A percentile compares a stretch with the other conserved stretches of the same genome.
phyloP scores from a whole-genome alignment of 208 protist species.

The Leishmania mexicana region DNA sequence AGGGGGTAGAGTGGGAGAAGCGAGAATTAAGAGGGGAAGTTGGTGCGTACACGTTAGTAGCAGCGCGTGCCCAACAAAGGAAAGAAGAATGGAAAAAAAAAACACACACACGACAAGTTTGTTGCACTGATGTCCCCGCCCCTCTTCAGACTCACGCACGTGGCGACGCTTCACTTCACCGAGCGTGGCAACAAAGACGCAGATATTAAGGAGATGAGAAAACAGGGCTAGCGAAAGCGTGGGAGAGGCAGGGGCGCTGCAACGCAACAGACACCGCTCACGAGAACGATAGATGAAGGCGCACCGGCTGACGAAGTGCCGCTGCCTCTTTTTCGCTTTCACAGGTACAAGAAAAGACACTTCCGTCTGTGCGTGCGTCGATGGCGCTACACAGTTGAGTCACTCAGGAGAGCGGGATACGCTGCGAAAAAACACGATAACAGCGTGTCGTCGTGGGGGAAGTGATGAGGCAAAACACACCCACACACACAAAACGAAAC shows the following conservation, averaged over 20 bases:
- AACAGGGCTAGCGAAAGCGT: not conserved
- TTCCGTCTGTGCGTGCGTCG: not conserved
- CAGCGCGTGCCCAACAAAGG: not conserved
- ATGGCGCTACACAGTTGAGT: not conserved
- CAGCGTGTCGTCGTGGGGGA: not conserved
- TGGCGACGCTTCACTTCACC: constrained; percentile 1
- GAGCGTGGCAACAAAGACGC: not conserved
- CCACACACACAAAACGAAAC: not conserved
- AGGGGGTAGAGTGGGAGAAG: not conserved
- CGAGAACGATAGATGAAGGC: not conserved
- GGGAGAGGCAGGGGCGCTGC: not conserved
- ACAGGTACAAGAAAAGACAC: not conserved
- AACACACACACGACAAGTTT: not conserved
- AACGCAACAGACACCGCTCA: not conserved
- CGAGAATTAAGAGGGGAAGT: not conserved
- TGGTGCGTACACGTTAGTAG: not conserved
- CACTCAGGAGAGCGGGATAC: not conserved
- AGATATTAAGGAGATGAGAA: constrained; percentile 10
- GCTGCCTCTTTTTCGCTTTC: not conserved
- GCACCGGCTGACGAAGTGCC: not conserved
- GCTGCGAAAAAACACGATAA: not conserved
- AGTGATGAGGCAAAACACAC: not conserved
- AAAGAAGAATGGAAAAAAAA: not conserved
- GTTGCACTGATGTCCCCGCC: not conserved
- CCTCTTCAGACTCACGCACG: not conserved